A percentile compares a stretch with the other conserved stretches of the same genome.
Evolutionary conservation across 2,329 filamentous ascomycete genomes (phyloP).

Genomic region (Colletotrichum sp.): DNA sequence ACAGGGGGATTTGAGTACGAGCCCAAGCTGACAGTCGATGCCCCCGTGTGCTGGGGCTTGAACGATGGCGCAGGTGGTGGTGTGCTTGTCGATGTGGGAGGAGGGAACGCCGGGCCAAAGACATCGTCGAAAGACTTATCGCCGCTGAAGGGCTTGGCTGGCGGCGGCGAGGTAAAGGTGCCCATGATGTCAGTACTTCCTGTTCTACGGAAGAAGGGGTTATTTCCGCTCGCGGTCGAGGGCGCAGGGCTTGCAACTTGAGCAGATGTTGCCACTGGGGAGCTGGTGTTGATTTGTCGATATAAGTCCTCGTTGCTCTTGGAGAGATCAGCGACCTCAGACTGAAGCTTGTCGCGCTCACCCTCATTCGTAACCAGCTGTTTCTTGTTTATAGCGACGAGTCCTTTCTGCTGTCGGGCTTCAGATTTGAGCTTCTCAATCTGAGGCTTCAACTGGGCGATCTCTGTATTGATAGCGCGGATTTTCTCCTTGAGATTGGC

Average conservation of each 20-base stretch:
- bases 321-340: constrained; percentile 73
- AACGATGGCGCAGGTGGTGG: constrained; percentile 63
- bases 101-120: constrained; percentile 72
- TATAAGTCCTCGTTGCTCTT: constrained; percentile 65
- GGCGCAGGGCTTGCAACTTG: constrained; percentile 72
- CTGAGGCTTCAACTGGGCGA: constrained; percentile 83
- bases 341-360: constrained; percentile 86
- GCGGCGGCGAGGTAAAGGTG: constrained; percentile 53
- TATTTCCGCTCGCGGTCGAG: constrained; percentile 77
- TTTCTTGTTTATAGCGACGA: constrained; percentile 98
- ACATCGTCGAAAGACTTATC: constrained; percentile 84
- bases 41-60: constrained; percentile 62
- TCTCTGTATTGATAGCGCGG: constrained; percentile 78
- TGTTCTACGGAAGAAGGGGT: constrained; percentile 88
- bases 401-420: constrained; percentile 91
- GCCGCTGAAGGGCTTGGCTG: constrained; percentile 48
- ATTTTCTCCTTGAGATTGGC: constrained; percentile 85
- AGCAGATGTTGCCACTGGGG: constrained; percentile 49
- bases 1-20: constrained; percentile 59
- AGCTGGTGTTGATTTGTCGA: constrained; percentile 55
- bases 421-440: constrained; percentile 93
- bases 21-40: constrained; percentile 56
- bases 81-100: constrained; percentile 44
- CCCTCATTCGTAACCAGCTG: constrained; percentile 88
- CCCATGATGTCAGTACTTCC: constrained; percentile 65